phyloP scores from a whole-genome alignment of 1,139 yeast species.

The Kazachstania sp. region DNA sequence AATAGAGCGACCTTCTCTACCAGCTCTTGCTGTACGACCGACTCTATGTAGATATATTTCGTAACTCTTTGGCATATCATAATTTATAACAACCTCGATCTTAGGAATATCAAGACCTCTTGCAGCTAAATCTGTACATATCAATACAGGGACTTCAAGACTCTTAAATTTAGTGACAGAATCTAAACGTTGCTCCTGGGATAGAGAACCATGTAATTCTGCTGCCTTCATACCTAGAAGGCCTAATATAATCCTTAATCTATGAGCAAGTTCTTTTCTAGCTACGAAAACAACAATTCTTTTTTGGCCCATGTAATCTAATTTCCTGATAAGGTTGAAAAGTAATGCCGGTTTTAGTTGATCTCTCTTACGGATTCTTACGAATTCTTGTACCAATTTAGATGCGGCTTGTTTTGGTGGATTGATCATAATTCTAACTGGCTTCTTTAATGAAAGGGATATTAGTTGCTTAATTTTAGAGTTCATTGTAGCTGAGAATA shows the following conservation, averaged over 20 bases:
- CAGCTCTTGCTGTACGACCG: constrained; percentile 99
- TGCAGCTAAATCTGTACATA: constrained; percentile 97
- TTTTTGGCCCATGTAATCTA: constrained; percentile 52
- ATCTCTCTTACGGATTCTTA: constrained; percentile 87
- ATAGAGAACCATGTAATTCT: constrained; percentile 87
- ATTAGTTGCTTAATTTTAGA: constrained; percentile 81
- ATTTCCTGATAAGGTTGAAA: constrained; percentile 56
- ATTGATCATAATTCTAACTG: constrained; percentile 91
- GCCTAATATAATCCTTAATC: constrained; percentile 75
- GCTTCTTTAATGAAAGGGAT: constrained; percentile 76
- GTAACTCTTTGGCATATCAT: constrained; percentile 88
- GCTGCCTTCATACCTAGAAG: constrained; percentile 79
- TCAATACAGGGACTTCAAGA: constrained; percentile 71
- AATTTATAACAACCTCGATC: constrained; percentile 87
- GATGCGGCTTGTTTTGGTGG: constrained; percentile 92
- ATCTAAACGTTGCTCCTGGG: constrained; percentile 90
- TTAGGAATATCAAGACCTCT: constrained; percentile 99
- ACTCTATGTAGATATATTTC: constrained; percentile 94
- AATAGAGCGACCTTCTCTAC: constrained; percentile 87
- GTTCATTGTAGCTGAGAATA: constrained; percentile 97
- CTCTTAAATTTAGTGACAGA: constrained; percentile 77
- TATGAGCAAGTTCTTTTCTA: constrained; percentile 84
- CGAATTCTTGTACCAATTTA: constrained; percentile 84
- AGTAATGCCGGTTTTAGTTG: constrained; percentile 73
- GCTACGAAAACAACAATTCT: constrained; percentile 86